Evolutionary conservation across 441 rosid genomes (phyloP), one percentile per base, ranked within the genome.

Genomic region (Gossypium schwendimanii): DNA sequence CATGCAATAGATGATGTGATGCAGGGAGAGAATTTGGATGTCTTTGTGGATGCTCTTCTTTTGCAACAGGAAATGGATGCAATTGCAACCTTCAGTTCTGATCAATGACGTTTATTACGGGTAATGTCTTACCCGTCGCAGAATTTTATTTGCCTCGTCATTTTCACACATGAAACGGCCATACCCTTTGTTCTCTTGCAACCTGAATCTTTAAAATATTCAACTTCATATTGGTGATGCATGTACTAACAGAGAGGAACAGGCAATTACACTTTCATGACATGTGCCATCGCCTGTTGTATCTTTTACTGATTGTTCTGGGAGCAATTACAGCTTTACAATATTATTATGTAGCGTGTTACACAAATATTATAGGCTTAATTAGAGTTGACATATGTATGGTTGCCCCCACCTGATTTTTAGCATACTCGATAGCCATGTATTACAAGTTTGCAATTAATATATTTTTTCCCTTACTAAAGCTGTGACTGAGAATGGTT

Each of bases 1-100:
- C 92, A 95, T 69, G 87, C 92, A 14, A 81, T 92, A 72, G 80
- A 85, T 72, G 95, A 91, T 45, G 81, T 91, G 81, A 81, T 91
- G 87, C 89, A 87, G 64, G 99, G 99, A 66, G 98, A 91, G 84
- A 81, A 81, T 73, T 84, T 92, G 69, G 97, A 92, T 67, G 71
- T 83, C 54, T 95, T 95, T 78, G 76, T 91, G 6, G 96, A 95
- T 6, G 94, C 97, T 6, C 97, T 90, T 72, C 94, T 90, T 83
- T 81, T 93, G 59, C 95, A 77, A 77, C 92, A 93, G 83, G 97
- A 95, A 84, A 90, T 91, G 92, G 97, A 93, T 74, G 98, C 97
- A 62, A 82, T 95, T 66, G 90, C 92, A 65, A 83, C 94, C 3
- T 95, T 93, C 81, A 84, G 89, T 82, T 86, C 87, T 47, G 60